Evolutionary conservation across 164 flowering plant genomes (phyloP).

Genomic region (Aristolochia fimbriata): DNA sequence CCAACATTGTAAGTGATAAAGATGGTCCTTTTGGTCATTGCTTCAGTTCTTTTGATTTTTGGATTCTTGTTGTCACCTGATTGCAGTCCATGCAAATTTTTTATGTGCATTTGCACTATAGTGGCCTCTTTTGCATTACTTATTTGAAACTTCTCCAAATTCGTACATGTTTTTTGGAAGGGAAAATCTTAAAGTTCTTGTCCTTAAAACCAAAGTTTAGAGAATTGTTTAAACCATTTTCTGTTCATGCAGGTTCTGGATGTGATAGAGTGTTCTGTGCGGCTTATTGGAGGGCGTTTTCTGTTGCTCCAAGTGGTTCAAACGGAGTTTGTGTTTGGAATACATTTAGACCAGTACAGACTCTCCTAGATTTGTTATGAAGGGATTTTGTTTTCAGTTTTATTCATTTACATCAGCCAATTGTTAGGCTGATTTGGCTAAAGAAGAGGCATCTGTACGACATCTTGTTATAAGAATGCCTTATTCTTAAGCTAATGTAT

Average conservation of each 20-base stretch:
- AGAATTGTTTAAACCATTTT: neutral
- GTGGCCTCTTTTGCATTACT: neutral
- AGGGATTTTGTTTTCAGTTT: too few species aligned
- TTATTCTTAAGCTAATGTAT: too few species aligned
- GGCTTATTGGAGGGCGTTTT: slow-evolving; percentile 71
- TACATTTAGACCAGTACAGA: slow-evolving; percentile 61
- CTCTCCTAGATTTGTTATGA: slow-evolving; percentile 4
- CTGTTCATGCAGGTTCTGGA: slow-evolving; percentile 62
- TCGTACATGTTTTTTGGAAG: neutral
- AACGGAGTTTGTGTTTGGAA: slow-evolving; percentile 40
- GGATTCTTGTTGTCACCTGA: neutral
- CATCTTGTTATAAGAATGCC: too few species aligned
- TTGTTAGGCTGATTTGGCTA: too few species aligned
- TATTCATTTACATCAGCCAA: neutral
- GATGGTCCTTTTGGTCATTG: slow-evolving; percentile 16
- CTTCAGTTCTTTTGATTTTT: neutral
- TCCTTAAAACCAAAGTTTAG: neutral
- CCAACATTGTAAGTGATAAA: slow-evolving; percentile 54
- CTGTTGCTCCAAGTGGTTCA: slow-evolving; percentile 21
- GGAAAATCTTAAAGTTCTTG: neutral
- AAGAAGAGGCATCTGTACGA: too few species aligned
- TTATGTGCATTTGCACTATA: neutral
- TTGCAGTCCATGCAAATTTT: neutral
- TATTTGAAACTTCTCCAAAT: neutral
- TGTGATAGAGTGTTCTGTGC: slow-evolving; percentile 90